Conservation (phyloP, 75 land plant genomes). For the Larix kaempferi region DNA sequence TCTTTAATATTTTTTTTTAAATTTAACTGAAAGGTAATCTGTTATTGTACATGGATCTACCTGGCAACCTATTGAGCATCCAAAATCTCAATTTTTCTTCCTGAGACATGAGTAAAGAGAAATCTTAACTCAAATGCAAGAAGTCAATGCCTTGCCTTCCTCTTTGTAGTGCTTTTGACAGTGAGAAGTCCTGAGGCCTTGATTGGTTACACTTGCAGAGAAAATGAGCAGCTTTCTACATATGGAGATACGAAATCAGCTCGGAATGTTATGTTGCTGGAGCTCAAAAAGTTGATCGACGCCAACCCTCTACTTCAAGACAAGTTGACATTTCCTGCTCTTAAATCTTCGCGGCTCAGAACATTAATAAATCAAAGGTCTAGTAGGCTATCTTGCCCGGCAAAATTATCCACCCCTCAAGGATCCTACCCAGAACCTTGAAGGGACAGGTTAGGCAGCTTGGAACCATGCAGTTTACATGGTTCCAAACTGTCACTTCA, state of each 20-base stretch:
- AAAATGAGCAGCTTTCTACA: conserved; percentile 80
- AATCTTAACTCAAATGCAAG: too few species aligned
- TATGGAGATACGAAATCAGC: conserved; percentile 85
- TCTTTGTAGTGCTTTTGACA: not conserved
- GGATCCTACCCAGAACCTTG: too few species aligned
- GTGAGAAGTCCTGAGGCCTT: not conserved
- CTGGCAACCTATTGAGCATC: too few species aligned
- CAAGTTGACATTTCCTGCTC: conserved; percentile 63
- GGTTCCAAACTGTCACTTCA: too few species aligned
- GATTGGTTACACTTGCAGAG: conserved; percentile 40
- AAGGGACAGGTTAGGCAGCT: too few species aligned
- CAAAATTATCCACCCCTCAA: too few species aligned
- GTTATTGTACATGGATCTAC: not conserved
- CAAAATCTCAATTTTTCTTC: too few species aligned
- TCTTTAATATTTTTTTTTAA: not conserved
- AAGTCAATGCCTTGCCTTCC: too few species aligned
- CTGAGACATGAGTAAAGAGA: too few species aligned
- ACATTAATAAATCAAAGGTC: conserved; percentile 86
- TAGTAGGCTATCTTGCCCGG: too few species aligned
- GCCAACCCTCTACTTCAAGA: conserved; percentile 79
- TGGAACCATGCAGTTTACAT: too few species aligned
- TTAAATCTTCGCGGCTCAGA: conserved; percentile 63
- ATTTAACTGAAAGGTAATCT: not conserved
- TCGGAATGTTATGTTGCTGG: conserved; percentile 65
- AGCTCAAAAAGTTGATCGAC: conserved; percentile 77